Base-by-base conservation (phyloP, 129 eudicot species). In the Heracleum sosnowskyi region DNA sequence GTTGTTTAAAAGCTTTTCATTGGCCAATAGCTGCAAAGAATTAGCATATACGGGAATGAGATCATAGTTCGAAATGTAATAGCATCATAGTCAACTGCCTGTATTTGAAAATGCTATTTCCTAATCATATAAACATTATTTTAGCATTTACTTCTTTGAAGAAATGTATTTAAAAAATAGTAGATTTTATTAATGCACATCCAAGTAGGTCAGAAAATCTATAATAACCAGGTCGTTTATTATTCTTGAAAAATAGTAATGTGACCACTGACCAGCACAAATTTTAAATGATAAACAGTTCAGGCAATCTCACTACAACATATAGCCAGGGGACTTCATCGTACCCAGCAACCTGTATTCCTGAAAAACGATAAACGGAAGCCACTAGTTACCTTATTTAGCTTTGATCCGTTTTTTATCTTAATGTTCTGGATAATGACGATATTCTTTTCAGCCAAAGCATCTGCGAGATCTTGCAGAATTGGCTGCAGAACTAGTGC, bases 391-490 rank as follows among this genome's bases (percentile, higher is more conserved):
- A 84, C 90, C 87, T 83, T 83, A 71, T 70, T 81, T 76, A 86
- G 51, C 82, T 86, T 86, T 73, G 87, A 81, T 47, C 90, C 86
- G 71, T 84, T 87, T 15, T 35, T 37, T 20, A 84, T 47, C 79
- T 81, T 79, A 31, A 84, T 73, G 70, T 81, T 79, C 76, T 79
- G 85, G 31, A 84, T 36, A 49, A 84, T 69, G 31, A 80, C 74
- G 75, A 87, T 77, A 73, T 64, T 80, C 39, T 81, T 84, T 70
- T 53, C 73, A 49, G 90, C 84, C 78, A 87, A 81, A 60, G 77
- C 77, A 71, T 79, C 86, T 20, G 87, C 86, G 2, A 87, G 39
- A 44, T 87, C 90, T 49, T 87, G 87, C 40, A 87, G 79, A 75
- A 87, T 75, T 55, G 75, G 75, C 44, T 87, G 87, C 29, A 87